phyloP scores from a whole-genome alignment of 176 grass and related monocot genomes.

The barley (Hordeum vulgare) region DNA sequence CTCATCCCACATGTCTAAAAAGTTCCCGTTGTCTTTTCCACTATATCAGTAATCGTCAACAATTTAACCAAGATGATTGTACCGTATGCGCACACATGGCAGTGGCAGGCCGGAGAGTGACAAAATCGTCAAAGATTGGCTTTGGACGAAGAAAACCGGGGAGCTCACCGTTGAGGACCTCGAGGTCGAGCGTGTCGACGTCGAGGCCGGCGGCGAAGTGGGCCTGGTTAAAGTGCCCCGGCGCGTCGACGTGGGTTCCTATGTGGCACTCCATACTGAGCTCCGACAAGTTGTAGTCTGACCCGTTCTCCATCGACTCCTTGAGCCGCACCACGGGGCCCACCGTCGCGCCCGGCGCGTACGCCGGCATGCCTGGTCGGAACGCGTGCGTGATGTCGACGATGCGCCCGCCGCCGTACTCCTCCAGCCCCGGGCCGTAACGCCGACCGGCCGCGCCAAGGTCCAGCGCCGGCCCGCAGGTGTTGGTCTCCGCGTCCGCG shows the following conservation, averaged over 20 bases:
- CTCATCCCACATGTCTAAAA: no score
- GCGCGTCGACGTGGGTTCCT: conserved; percentile 75
- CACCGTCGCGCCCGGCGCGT: conserved; percentile 18
- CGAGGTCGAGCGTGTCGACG: conserved; percentile 73
- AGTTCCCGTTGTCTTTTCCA: no score
- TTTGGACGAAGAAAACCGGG: neutral
- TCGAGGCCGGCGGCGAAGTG: conserved; percentile 62
- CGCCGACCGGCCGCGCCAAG: neutral
- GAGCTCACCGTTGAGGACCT: conserved; percentile 59
- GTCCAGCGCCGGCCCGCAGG: neutral
- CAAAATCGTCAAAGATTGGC: neutral
- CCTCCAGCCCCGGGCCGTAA: conserved; percentile 16
- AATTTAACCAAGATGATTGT: no score
- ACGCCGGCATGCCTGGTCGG: conserved; percentile 48
- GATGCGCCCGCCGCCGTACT: conserved; percentile 57
- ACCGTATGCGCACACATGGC: neutral
- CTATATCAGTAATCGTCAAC: no score
- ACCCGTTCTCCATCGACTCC: conserved; percentile 67
- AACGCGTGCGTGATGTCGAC: conserved; percentile 83
- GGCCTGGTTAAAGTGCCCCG: conserved; percentile 42
- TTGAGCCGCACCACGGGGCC: conserved; percentile 47
- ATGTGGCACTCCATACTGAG: conserved; percentile 43
- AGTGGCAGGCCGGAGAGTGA: neutral
- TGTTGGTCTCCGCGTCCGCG: neutral
- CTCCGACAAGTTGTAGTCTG: conserved; percentile 67